phyloP scores from a whole-genome alignment of 352 stramenopile genomes.

The Phytophthora rubi region DNA sequence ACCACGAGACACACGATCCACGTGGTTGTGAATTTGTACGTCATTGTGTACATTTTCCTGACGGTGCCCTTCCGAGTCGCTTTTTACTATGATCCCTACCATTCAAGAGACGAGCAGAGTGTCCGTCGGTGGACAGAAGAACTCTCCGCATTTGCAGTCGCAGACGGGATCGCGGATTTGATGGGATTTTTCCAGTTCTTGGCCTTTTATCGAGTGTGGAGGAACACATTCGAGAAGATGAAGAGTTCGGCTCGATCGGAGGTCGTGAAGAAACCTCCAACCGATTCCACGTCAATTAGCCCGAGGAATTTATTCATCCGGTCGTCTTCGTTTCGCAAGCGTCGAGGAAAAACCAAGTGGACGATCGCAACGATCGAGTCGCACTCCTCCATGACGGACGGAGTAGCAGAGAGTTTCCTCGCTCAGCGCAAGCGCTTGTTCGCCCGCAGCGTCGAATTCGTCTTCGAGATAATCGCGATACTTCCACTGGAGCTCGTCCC shows the following conservation, averaged over 20 bases:
- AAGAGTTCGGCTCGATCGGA: constrained; percentile 49
- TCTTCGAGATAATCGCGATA: constrained; percentile 57
- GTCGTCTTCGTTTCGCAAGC: not conserved
- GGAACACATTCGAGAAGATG: constrained; percentile 45
- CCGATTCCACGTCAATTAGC: constrained; percentile 32
- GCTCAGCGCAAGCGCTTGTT: constrained; percentile 28
- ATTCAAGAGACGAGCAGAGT: not conserved
- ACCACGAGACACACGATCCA: constrained; percentile 5
- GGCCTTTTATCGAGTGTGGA: constrained; percentile 46
- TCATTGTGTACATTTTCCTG: constrained; percentile 18
- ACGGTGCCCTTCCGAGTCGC: constrained; percentile 19
- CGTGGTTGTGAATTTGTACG: not conserved
- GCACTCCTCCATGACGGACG: constrained; percentile 10
- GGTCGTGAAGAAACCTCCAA: constrained; percentile 46
- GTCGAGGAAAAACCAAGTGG: constrained; percentile 41
- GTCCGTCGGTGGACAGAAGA: constrained; percentile 42
- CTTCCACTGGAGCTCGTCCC: constrained; percentile 58
- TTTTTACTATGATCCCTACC: constrained; percentile 20
- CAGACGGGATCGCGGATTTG: constrained; percentile 52
- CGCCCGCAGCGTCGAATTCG: constrained; percentile 33
- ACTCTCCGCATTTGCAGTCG: constrained; percentile 43
- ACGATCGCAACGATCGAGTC: constrained; percentile 51
- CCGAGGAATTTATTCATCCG: constrained; percentile 16
- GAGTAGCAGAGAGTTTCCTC: not conserved
- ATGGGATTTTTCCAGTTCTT: constrained; percentile 55